Conservation (phyloP, 1,284 basidiomycete species). For the Vanrija pseudolonga region DNA sequence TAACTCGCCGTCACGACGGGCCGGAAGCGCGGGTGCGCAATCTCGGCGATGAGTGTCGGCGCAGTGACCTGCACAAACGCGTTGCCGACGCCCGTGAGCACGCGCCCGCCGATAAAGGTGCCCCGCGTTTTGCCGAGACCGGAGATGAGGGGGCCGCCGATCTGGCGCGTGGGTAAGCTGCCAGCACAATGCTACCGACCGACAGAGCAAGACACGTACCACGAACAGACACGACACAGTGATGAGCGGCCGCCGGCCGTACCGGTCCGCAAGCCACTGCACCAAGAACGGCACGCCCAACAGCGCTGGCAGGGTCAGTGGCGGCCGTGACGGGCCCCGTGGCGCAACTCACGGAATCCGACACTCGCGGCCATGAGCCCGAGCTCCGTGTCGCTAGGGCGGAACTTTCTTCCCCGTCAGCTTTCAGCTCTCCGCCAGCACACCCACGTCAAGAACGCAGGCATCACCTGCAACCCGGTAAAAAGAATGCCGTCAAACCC, state of each 20-base stretch:
- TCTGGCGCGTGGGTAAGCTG: slow-evolving; percentile 41
- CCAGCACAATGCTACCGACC: no score
- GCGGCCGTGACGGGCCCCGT: slow-evolving; percentile 5
- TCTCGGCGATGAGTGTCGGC: slow-evolving; percentile 69
- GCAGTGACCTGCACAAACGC: slow-evolving; percentile 51
- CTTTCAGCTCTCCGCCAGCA: background rate
- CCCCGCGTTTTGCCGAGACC: slow-evolving; percentile 54
- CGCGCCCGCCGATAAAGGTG: slow-evolving; percentile 56
- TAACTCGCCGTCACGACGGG: slow-evolving; percentile 66
- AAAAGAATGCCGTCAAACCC: slow-evolving; percentile 7
- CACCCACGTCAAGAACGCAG: slow-evolving; percentile 4
- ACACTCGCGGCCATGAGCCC: slow-evolving; percentile 16
- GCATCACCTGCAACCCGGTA: slow-evolving; percentile 1
- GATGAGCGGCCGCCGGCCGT: slow-evolving; percentile 36
- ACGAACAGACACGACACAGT: slow-evolving; percentile 26
- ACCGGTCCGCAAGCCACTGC: slow-evolving; percentile 33
- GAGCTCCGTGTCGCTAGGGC: slow-evolving; percentile 1
- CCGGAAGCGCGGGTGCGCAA: slow-evolving; percentile 69
- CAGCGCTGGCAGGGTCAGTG: slow-evolving; percentile 3
- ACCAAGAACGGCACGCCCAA: slow-evolving; percentile 5
- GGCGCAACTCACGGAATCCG: slow-evolving; percentile 12
- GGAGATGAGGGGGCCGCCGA: slow-evolving; percentile 58
- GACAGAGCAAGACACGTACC: no score
- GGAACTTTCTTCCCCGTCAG: background rate
- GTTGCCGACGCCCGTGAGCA: slow-evolving; percentile 69